Evolutionary conservation across 1,284 basidiomycete species (phyloP).

Genomic region (Volvariella surrecta): DNA sequence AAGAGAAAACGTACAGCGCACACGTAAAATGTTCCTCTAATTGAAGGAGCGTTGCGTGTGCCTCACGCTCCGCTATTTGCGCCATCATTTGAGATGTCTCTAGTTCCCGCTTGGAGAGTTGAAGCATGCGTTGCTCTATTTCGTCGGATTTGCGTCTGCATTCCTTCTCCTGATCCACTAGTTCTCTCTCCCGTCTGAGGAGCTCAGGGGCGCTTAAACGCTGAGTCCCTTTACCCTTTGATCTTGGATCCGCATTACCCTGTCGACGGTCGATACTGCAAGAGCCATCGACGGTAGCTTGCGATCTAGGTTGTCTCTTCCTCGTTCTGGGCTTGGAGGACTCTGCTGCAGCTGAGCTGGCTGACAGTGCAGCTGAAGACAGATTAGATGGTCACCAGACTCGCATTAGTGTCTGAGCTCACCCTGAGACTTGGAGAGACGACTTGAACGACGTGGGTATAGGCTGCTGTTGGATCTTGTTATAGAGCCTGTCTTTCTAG

Average conservation of each 20-base stretch:
- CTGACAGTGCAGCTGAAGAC: too few relatives aligned
- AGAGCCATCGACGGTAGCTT: too few relatives aligned
- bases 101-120: slow-evolving; percentile 27
- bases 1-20: slow-evolving; percentile 32
- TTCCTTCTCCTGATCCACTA: slow-evolving; percentile 28
- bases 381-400: not conserved
- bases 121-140: slow-evolving; percentile 28
- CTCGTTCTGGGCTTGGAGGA: too few relatives aligned
- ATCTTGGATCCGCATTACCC: too few relatives aligned
- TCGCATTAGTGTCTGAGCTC: not conserved
- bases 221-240: slow-evolving; percentile 9
- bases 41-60: slow-evolving; percentile 31
- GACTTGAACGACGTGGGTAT: not conserved
- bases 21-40: slow-evolving; percentile 54
- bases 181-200: slow-evolving; percentile 27
- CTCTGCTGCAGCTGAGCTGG: too few relatives aligned
- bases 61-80: slow-evolving; percentile 31
- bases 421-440: not conserved
- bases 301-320: too few relatives aligned
- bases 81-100: slow-evolving; percentile 29
- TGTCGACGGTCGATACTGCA: too few relatives aligned
- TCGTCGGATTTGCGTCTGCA: slow-evolving; percentile 23
- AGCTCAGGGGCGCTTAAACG: slow-evolving; percentile 30
- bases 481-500: not conserved
- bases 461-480: not conserved